Base-by-base conservation (phyloP, 768 basidiomycete species). In the Amanita jacksonii region DNA sequence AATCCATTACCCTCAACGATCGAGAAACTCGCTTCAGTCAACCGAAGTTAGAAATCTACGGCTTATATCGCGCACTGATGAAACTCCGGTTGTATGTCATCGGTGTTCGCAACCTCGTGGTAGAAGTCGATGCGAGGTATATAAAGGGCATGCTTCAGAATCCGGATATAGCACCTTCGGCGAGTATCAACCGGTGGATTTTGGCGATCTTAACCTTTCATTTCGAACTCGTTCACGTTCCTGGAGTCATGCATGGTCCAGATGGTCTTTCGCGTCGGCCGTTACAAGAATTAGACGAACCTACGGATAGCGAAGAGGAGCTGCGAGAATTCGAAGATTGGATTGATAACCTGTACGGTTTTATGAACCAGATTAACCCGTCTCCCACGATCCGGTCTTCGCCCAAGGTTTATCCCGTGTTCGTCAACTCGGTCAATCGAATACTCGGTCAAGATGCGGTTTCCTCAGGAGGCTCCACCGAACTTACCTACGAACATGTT, bases 81-180 rank as follows among this genome's bases (percentile, higher is more conserved):
- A 35, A 50, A 0, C 48, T 57, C 27, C 55, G 58, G 22, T 42
- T 57, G 0, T 56, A 57, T 20, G 24, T 66, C 9, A 56, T 66
- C 27, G 60, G 64, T 0, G 18, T 61, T 1, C 52, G 53, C 2
- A 58, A 62, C 32, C 51, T 70, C 0, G 45, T 54, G 0, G 55
- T 69, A 12, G 64, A 68, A 45, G 60, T 66, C 1, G 64, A 70
- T 41, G 64, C 66, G 0, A 50, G 54, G 8, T 69, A 63, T 43
- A 58, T 70, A 24, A 53, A 56, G 18, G 67, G 63, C 2, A 69
- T 64, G 63, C 46, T 61, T 7, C 51, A 46, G 6, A 59, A 57
- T 12, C 63, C 51, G 2, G 54, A 56, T 39, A 32, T 50, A 15
- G 54, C 47, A 28, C 59, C 57, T 3, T 59, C 50, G 23, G 49